These are phyloP conservation scores for Phytophthora constricta DNA, from an alignment of 352 stramenopile genomes.

Conservation along the genomic window DNA sequence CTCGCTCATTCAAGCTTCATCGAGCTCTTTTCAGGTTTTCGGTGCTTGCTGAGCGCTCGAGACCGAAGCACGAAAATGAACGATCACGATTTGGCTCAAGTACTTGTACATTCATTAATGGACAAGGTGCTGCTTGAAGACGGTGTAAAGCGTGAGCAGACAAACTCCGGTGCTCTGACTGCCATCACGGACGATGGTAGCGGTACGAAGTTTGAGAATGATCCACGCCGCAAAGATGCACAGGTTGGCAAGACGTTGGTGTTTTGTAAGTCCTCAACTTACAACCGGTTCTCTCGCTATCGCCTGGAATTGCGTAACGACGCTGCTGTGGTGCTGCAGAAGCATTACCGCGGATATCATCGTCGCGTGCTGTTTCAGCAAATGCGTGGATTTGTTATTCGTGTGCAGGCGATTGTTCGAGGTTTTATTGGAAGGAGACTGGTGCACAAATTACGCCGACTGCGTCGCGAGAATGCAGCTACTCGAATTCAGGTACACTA, in stretches of 20 bases:
- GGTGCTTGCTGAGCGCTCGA: conserved; percentile 36
- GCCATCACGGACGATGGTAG: conserved; percentile 19
- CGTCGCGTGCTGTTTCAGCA: conserved; percentile 45
- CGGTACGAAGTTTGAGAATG: conserved; percentile 31
- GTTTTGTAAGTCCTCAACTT: conserved; percentile 68
- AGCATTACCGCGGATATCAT: conserved; percentile 52
- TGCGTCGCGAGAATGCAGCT: conserved; percentile 40
- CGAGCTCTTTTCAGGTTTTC: conserved; percentile 74
- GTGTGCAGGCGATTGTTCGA: conserved; percentile 54
- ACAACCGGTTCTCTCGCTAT: conserved; percentile 61
- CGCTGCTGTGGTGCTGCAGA: conserved; percentile 51
- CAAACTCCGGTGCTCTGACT: conserved; percentile 16
- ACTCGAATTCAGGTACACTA: conserved; percentile 43
- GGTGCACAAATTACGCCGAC: conserved; percentile 37
- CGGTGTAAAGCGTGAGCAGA: conserved; percentile 24
- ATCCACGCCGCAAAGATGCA: conserved; percentile 44
- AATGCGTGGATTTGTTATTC: conserved; percentile 39
- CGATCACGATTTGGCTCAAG: conserved; percentile 40
- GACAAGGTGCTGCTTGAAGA: conserved; percentile 43
- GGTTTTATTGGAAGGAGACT: conserved; percentile 48
- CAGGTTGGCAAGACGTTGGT: conserved; percentile 70
- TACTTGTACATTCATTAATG: conserved; percentile 41
- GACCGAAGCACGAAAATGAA: conserved; percentile 34
- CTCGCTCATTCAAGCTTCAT: conserved; percentile 94
- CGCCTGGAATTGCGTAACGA: conserved; percentile 46